Evolutionary conservation across 106 monocot species (phyloP), one percentile per base, ranked within the genome.

Genomic region (Xerophyta viscosa): DNA sequence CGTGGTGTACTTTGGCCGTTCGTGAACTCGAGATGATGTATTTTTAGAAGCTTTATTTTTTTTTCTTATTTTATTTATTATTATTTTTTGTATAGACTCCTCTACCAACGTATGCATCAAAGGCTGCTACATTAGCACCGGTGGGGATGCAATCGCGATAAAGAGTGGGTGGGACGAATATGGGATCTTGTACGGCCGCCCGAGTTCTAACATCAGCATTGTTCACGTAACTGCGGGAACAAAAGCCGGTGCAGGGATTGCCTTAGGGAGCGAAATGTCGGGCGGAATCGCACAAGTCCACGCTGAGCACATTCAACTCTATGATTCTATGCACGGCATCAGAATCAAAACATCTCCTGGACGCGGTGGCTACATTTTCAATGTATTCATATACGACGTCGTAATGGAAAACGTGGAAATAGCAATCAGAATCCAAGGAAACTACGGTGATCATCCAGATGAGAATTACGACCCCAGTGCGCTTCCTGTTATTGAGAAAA

Each of bases 181-280:
- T 20, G 76, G 76, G 2, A 65, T 70, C 13, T 23, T 65, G 29
- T 65, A 41, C 15, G 66, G 22, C 8, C 62, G 27, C 9, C 66
- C 77, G 2, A 72, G 67, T 51, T 63, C 48, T 36, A 63, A 58
- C 44, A 72, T 78, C 21, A 71, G 41, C 53, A 71, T 78, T 37
- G 55, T 51, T 15, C 31, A 28, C 14, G 47, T 78, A 6, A 13
- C 36, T 6, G 67, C 62, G n/a, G 26, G 52, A 29, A 44, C 56
- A 44, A 9, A 23, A 15, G 11, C 23, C 4, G 63, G 72, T 37
- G 63, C 71, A 15, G 77, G 63, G 20, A 63, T 79, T 21, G 58
- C 79, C 29, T 43, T 79, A 31, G 73, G 73, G 10, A 72, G 79
- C 14, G 72, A 69, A 42, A 79, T 69, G 64, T 79, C 79, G 6